Evolutionary conservation across 2,329 filamentous ascomycete genomes (phyloP), one percentile per base, ranked within the genome.

Genomic region (Keithomyces neogunnii): DNA sequence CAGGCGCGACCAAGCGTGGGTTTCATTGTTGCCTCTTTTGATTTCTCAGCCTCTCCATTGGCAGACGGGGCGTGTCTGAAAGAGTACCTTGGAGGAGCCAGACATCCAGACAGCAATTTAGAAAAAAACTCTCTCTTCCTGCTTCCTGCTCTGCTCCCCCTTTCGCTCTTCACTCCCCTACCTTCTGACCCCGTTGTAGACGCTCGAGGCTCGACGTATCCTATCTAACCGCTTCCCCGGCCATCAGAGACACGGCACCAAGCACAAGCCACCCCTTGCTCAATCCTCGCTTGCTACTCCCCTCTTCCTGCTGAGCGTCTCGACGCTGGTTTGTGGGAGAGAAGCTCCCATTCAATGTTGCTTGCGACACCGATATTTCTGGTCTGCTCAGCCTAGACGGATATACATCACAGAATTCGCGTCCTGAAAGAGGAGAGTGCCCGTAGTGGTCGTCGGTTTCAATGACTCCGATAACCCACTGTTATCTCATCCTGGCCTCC

Each of bases 391-490:
- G 11, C 7, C 5, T 26, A 13, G 38, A 50, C 44, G 48, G 28
- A 5, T 13, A 33, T 6, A 30, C n/a, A 33, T 49, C 39, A n/a
- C 29, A n/a, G 26, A 30, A 40, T 46, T 11, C n/a, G 19, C 29
- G 26, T 28, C 28, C 11, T 19, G 5, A 36, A 38, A 45, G 35
- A 31, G 7, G 30, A 13, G 31, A 50, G 32, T 42, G 26, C 43
- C 43, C 48, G 29, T 26, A 44, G 48, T 39, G 40, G 38, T 40
- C 19, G 19, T 19, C 48, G 48, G 47, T 40, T 51, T 57, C 70
- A 74, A 80, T 81, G 77, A 79, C 75, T 70, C 71, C 69, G 72
- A 78, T 76, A 77, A 77, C 72, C 69, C 69, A 72, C 66, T 71
- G 76, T 76, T 78, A 79, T 79, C 75, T 80, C 62, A 70, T 77